These are phyloP conservation scores for Starmerella apicola DNA, from an alignment of 805 yeast species.

Conservation along the genomic window DNA sequence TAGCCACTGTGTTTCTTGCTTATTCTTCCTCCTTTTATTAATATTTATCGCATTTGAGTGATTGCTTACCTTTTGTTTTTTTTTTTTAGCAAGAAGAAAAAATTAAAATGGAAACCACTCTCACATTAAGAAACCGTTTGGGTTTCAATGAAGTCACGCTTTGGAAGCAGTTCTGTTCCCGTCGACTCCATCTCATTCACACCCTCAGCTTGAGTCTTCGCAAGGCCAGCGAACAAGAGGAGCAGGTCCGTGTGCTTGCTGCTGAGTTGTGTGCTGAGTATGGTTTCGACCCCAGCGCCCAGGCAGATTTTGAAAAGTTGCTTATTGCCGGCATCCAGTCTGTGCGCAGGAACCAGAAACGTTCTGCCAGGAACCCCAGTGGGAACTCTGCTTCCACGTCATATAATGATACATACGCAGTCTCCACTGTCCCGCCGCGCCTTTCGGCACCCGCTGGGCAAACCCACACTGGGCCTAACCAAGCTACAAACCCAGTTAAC, in stretches of 20 bases:
- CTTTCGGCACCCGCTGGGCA: background rate
- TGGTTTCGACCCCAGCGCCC: slow-evolving; percentile 44
- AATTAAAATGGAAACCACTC: slow-evolving; percentile 31
- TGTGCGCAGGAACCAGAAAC: slow-evolving; percentile 64
- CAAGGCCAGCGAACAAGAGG: slow-evolving; percentile 90
- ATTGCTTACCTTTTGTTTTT: too few relatives aligned
- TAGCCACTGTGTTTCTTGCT: too few relatives aligned
- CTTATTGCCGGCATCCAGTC: slow-evolving; percentile 91
- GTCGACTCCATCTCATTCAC: slow-evolving; percentile 81
- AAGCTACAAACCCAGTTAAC: too few relatives aligned
- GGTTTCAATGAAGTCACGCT: slow-evolving; percentile 66
- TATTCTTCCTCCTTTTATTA: too few relatives aligned
- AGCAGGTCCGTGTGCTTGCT: slow-evolving; percentile 67
- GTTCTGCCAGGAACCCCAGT: slow-evolving; percentile 14
- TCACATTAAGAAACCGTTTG: slow-evolving; percentile 46
- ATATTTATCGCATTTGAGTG: too few relatives aligned
- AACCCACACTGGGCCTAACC: background rate
- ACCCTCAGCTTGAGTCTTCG: slow-evolving; percentile 46
- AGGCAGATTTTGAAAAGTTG: slow-evolving; percentile 71
- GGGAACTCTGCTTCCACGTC: slow-evolving; percentile 1
- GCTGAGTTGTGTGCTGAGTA: slow-evolving; percentile 65
- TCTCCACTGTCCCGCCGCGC: background rate
- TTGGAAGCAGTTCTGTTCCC: slow-evolving; percentile 86
- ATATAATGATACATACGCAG: background rate
- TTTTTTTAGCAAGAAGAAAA: too few relatives aligned